These are phyloP conservation scores for Albizia julibrissin DNA, from an alignment of 306 rosid species.

Conservation along the genomic window DNA sequence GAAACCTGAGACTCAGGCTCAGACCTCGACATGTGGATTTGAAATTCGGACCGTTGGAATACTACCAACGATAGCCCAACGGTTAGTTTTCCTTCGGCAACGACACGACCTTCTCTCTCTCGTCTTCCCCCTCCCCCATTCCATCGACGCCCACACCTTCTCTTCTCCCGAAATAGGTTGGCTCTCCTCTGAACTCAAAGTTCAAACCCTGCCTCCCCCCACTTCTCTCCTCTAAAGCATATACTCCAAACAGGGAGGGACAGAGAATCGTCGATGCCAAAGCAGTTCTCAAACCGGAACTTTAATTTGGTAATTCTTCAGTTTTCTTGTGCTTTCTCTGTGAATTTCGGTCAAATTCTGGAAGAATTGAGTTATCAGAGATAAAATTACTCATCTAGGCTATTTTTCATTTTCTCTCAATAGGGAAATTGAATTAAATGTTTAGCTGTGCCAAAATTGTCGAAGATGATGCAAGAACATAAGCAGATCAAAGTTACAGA, in stretches of 20 bases:
- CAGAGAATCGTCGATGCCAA: neutral
- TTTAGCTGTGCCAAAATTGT: conserved; percentile 14
- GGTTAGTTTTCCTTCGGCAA: conserved; percentile 39
- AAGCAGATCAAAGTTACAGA: conserved; percentile 15
- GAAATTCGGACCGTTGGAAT: conserved; percentile 51
- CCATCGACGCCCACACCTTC: neutral
- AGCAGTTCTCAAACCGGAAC: neutral
- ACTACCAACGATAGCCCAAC: conserved; percentile 29
- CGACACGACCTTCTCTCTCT: neutral
- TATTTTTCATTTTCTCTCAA: neutral
- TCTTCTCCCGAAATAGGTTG: neutral
- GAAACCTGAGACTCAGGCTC: neutral
- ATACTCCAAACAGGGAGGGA: neutral
- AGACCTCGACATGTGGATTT: conserved; percentile 4
- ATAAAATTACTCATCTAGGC: neutral
- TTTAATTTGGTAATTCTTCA: neutral
- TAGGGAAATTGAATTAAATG: conserved; percentile 29
- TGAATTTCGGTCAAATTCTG: neutral
- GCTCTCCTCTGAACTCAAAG: neutral
- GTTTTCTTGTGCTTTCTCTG: neutral
- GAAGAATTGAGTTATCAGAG: neutral
- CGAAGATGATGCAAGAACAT: conserved; percentile 29
- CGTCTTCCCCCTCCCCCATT: neutral
- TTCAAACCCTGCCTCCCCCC: neutral
- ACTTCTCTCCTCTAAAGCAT: neutral